Conservation (phyloP, 257 asterid species). For the Capsicum pubescens region DNA sequence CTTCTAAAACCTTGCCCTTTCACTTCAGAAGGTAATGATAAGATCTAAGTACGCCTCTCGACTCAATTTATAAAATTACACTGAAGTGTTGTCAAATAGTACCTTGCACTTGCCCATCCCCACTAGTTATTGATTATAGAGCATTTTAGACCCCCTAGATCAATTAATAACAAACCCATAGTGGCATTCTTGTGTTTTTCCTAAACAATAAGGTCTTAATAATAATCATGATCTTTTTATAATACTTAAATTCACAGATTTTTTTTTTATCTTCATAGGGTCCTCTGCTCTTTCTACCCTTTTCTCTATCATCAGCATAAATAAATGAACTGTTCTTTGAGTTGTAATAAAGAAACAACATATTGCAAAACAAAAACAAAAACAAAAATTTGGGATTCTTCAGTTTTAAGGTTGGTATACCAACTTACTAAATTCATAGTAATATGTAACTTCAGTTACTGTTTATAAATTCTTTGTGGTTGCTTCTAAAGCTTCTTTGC, state of each 20-base stretch:
- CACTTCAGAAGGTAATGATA: too few species aligned
- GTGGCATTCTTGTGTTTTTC: constrained; percentile 39
- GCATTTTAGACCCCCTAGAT: not conserved
- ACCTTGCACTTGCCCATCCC: not conserved
- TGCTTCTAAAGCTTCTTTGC: constrained; percentile 21
- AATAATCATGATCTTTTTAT: constrained; percentile 26
- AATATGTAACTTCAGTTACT: not conserved
- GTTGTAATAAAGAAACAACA: constrained; percentile 32
- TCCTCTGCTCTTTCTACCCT: constrained; percentile 34
- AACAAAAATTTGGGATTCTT: constrained; percentile 37
- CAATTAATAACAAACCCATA: not conserved
- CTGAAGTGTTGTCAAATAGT: too few species aligned
- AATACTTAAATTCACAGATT: constrained; percentile 26
- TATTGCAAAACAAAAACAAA: not conserved
- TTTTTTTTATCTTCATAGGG: constrained; percentile 16
- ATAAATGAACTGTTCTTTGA: constrained; percentile 24
- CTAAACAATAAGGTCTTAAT: constrained; percentile 23
- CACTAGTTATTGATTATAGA: not conserved
- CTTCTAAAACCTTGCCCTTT: too few species aligned
- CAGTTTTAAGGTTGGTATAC: constrained; percentile 43
- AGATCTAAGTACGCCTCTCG: too few species aligned
- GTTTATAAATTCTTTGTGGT: not conserved
- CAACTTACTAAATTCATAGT: constrained; percentile 6
- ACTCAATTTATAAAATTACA: too few species aligned
- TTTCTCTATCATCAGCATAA: constrained; percentile 31